Percentiles rank a stretch among this genome's conserved stretches.
phyloP scores from a whole-genome alignment of 169 alveolate genomes.

The Plasmodium inui region DNA sequence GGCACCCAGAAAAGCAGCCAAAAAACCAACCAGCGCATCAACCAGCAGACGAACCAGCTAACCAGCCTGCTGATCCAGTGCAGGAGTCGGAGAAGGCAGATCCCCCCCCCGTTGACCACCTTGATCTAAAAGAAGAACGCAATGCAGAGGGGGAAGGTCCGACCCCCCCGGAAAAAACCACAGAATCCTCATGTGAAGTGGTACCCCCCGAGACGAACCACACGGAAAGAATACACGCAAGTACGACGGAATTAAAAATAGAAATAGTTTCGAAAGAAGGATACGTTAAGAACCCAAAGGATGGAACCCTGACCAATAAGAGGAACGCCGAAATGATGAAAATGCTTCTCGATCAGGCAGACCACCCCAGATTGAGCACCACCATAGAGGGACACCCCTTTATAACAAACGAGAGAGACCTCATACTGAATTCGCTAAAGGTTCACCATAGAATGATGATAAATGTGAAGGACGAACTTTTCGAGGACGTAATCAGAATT shows the following conservation, averaged over 20 bases:
- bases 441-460: constrained; percentile 69
- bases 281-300: not conserved
- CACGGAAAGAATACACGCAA: not conserved
- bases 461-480: constrained; percentile 58
- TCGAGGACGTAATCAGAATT: constrained; percentile 36
- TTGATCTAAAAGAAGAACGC: not conserved
- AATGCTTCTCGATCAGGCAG: not conserved
- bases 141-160: not conserved
- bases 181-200: not conserved
- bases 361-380: not conserved
- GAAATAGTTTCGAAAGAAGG: not conserved
- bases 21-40: not conserved
- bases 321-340: not conserved
- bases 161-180: not conserved
- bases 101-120: not conserved
- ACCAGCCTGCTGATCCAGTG: not conserved
- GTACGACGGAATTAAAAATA: not conserved
- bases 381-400: not conserved
- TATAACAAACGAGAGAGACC: constrained; percentile 19
- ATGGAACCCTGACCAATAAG: not conserved
- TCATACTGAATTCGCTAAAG: constrained; percentile 31
- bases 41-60: constrained; percentile 1
- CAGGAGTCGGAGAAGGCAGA: not conserved
- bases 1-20: too few relatives aligned
- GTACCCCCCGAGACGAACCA: not conserved